A percentile compares a stretch with the other conserved stretches of the same genome.
Conservation (phyloP, 2,329 filamentous ascomycete species). For the Ceratocystis diversiconidia region DNA sequence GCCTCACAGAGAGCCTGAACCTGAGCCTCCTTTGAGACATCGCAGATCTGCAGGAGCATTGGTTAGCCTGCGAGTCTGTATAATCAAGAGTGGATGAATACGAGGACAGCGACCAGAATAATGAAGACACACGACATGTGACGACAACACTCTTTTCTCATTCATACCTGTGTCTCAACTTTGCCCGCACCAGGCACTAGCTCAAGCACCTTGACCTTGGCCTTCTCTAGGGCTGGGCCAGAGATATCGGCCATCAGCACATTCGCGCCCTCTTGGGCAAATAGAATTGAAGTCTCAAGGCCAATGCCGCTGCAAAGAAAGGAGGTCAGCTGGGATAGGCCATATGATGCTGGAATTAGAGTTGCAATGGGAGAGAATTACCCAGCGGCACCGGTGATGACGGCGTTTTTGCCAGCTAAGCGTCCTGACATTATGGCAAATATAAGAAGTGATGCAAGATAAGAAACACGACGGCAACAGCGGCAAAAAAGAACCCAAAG, state of each 20-base stretch:
- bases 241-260: constrained; percentile 81
- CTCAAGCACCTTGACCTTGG: constrained; percentile 58
- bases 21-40: constrained; percentile 75
- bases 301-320: constrained; percentile 59
- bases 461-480: background rate
- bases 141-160: background rate
- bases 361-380: constrained; percentile 32
- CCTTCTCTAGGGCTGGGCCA: constrained; percentile 60
- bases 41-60: constrained; percentile 30
- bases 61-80: background rate
- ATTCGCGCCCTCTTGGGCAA: constrained; percentile 73
- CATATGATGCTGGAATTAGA: background rate
- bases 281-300: constrained; percentile 80
- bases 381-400: constrained; percentile 79
- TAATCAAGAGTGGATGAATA: no score
- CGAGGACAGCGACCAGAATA: no score
- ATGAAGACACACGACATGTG: no score
- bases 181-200: constrained; percentile 47
- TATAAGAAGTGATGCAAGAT: background rate
- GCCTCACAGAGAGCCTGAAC: constrained; percentile 60
- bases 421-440: constrained; percentile 28
- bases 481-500: background rate
- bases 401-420: constrained; percentile 45
- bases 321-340: background rate
- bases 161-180: constrained; percentile 43